Percentiles rank a stretch among this genome's conserved stretches.
phyloP scores from a whole-genome alignment of 2,329 filamentous ascomycete species.

The Colletotrichum spaethianum region DNA sequence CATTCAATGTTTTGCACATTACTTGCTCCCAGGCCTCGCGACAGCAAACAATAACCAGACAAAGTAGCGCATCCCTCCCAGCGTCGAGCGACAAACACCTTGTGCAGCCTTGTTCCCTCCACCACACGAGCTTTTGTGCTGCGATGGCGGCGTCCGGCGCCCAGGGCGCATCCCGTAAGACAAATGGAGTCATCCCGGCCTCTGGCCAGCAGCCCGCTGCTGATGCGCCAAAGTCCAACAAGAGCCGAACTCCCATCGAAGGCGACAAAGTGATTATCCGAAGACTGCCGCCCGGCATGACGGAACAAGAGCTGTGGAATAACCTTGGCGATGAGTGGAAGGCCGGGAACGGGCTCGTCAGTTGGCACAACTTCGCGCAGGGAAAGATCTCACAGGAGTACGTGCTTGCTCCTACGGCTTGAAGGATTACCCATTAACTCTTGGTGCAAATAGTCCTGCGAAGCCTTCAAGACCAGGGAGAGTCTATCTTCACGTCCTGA shows the following conservation, averaged over 20 bases:
- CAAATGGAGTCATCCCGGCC: conserved; percentile 69
- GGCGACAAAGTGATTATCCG: conserved; percentile 89
- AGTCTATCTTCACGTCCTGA: conserved; percentile 87
- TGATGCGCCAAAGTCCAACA: conserved; percentile 58
- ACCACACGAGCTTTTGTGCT: conserved; percentile 1
- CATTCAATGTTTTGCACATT: not conserved
- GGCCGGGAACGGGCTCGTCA: conserved; percentile 82
- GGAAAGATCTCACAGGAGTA: conserved; percentile 89
- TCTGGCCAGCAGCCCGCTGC: conserved; percentile 59
- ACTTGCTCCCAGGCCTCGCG: not conserved
- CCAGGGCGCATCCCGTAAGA: conserved; percentile 49
- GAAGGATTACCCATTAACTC: conserved; percentile 21
- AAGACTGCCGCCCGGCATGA: conserved; percentile 88
- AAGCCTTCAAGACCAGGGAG: conserved; percentile 87
- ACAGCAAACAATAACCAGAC: conserved; percentile 21
- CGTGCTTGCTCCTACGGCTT: conserved; percentile 48
- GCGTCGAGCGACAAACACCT: not conserved
- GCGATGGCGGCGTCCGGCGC: conserved; percentile 36
- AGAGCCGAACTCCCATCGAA: conserved; percentile 65
- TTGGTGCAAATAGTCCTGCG: conserved; percentile 70
- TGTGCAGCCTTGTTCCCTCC: not conserved
- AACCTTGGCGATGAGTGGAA: conserved; percentile 87
- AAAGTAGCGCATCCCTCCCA: conserved; percentile 22
- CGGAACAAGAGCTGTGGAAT: conserved; percentile 80
- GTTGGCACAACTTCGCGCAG: conserved; percentile 79